Percentiles rank a stretch among this genome's conserved stretches.
Conservation (phyloP, 768 basidiomycete species). For the Boletus tylopilopsis region DNA sequence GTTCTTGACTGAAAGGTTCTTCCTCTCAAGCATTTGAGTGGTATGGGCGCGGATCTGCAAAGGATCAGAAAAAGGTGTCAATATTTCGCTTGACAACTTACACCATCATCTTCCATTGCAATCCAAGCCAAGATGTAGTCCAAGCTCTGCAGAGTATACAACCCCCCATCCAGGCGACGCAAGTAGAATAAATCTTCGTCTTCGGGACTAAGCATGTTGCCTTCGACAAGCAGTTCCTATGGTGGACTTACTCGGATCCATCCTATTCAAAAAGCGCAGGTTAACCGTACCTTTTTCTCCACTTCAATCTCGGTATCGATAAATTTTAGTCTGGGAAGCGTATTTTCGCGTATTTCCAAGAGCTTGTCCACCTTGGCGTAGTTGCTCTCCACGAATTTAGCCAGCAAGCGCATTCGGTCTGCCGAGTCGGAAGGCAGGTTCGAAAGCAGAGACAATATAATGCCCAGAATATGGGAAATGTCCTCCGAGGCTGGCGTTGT, state of each 20-base stretch:
- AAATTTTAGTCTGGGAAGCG: slow-evolving; percentile 53
- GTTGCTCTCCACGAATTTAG: slow-evolving; percentile 90
- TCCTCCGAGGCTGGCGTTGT: slow-evolving; percentile 69
- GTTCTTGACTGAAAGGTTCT: slow-evolving; percentile 65
- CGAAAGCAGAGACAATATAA: slow-evolving; percentile 82
- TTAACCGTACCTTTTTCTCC: slow-evolving; percentile 57
- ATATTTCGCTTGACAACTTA: slow-evolving; percentile 39
- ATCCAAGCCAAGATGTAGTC: slow-evolving; percentile 97
- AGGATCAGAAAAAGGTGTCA: slow-evolving; percentile 5
- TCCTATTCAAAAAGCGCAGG: background rate
- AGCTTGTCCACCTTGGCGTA: slow-evolving; percentile 96
- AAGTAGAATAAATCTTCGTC: slow-evolving; percentile 80
- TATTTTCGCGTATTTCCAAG: slow-evolving; percentile 77
- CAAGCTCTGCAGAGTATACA: slow-evolving; percentile 85
- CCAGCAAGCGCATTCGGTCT: slow-evolving; percentile 72
- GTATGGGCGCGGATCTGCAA: slow-evolving; percentile 74
- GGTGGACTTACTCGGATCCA: background rate
- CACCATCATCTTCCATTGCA: slow-evolving; percentile 97
- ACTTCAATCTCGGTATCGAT: slow-evolving; percentile 64
- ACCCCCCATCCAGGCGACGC: slow-evolving; percentile 79
- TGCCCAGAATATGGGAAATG: slow-evolving; percentile 81
- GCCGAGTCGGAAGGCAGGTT: slow-evolving; percentile 85
- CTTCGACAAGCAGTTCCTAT: slow-evolving; percentile 54
- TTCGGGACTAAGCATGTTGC: slow-evolving; percentile 54
- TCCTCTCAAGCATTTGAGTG: slow-evolving; percentile 69